Base-by-base conservation (phyloP, 78 protist genomes). In the Paulinella micropora region DNA sequence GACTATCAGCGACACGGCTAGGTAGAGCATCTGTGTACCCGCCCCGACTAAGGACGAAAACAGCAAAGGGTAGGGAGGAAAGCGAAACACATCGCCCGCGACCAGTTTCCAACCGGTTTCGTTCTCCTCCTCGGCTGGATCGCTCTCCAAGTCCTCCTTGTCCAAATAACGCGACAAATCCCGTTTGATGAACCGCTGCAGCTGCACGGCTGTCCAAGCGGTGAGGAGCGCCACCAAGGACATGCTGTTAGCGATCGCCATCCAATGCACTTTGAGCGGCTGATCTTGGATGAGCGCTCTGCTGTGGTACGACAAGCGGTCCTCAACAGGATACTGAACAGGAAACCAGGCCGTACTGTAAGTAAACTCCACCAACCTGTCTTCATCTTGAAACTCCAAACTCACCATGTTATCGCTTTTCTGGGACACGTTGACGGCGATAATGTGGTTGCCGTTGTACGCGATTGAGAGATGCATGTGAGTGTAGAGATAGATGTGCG, bases 51-150 rank as follows among this genome's bases (percentile, higher is more conserved):
- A 81, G 1, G 1, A 81, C 36, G 34, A 6, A 3, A 3, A 6
- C 85, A 6, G 6, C 34, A 35, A 67, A 26, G 77, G 77, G 77
- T 67, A 67, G 29, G 38, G 38, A 34, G 2, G 86, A n/a, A n/a
- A n/a, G n/a, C 99, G 95, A 92, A 98, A 98, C 39, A 98, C 98
- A 77, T 98, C 99, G 35, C 95, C 96, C 92, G 95, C 96, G 79
- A 98, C 83, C 9, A 94, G 94, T 92, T 98, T 98, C 99, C 99
- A 98, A 32, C 99, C 99, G 40, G 94, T 94, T 87, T 98, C 99
- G 1, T 95, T 97, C 87, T 77, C 90, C 6, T 81, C 84, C 9
- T 81, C 84, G 4, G 38, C 84, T 4, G 84, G 39, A 4, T 81
- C 84, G n/a, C n/a, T n/a, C 84, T 81, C 84, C 28, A 29, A 29